phyloP scores from a whole-genome alignment of 306 rosid species.

The Cotoneaster glaucophyllus region DNA sequence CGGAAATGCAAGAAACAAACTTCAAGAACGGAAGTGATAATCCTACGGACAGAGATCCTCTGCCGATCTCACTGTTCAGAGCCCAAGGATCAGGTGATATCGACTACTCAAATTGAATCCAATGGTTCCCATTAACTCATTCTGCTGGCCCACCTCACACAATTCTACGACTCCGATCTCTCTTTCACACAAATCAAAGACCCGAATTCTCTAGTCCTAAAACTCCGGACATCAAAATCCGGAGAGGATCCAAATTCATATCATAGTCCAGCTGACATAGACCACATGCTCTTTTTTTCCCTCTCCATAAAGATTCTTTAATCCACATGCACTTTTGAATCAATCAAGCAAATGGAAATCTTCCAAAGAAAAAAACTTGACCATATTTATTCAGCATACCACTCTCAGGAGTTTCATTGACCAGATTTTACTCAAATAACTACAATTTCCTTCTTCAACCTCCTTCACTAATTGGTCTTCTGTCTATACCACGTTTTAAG shows the following conservation, averaged over 20 bases:
- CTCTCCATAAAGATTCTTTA: conserved; percentile 33
- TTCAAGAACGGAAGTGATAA: no score
- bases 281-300: conserved; percentile 28
- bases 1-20: no score
- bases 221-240: no score
- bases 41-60: no score
- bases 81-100: no score
- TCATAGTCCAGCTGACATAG: conserved; percentile 37
- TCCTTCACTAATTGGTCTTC: conserved; percentile 16
- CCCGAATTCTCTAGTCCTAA: no score
- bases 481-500: not conserved
- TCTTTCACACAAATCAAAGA: no score
- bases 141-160: fast-evolving
- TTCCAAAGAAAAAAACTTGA: not conserved
- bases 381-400: conserved; percentile 6
- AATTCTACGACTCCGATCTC: no score
- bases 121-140: no score
- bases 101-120: no score
- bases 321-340: conserved; percentile 32
- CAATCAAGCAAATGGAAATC: conserved; percentile 22
- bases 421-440: conserved; percentile 13
- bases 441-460: conserved; percentile 2
- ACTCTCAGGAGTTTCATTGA: conserved; percentile 9
- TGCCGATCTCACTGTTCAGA: no score
- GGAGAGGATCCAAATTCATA: not conserved